phyloP scores from a whole-genome alignment of 176 grass and related monocot species.

The Oryza glumipatula region DNA sequence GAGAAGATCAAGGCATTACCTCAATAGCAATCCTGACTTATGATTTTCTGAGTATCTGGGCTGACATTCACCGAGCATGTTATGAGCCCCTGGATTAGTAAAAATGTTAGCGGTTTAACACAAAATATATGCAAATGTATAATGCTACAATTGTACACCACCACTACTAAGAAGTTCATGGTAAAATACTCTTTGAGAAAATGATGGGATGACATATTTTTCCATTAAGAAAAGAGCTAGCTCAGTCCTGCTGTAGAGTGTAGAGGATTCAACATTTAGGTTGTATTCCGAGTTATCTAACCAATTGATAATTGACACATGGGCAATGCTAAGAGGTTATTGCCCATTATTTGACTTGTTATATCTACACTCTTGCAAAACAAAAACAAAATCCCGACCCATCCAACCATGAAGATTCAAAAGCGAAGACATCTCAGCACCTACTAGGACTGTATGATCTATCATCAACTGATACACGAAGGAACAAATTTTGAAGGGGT shows the following conservation, averaged over 20 bases:
- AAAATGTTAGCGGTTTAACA: constrained; percentile 5
- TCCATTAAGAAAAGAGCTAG: background rate
- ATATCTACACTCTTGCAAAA: background rate
- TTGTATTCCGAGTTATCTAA: background rate
- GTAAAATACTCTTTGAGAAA: background rate
- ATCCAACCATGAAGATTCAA: background rate
- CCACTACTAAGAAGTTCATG: background rate
- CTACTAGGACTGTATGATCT: background rate
- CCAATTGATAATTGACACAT: background rate
- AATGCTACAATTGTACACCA: background rate
- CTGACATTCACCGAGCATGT: constrained; percentile 54
- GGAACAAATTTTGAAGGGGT: background rate
- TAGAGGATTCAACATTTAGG: background rate
- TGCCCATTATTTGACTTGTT: background rate
- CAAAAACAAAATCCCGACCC: background rate
- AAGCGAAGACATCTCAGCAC: background rate
- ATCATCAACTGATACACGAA: background rate
- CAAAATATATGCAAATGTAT: background rate
- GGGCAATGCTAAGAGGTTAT: background rate
- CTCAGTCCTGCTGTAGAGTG: background rate
- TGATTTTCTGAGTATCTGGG: constrained; percentile 47
- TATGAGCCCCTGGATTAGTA: constrained; percentile 45
- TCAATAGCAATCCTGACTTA: constrained; percentile 61
- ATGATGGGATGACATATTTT: background rate
- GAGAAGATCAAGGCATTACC: constrained; percentile 3